Evolutionary conservation across 2,329 filamentous ascomycete genomes (phyloP), one percentile per base, ranked within the genome.

Genomic region (Corinectria fuckeliana): DNA sequence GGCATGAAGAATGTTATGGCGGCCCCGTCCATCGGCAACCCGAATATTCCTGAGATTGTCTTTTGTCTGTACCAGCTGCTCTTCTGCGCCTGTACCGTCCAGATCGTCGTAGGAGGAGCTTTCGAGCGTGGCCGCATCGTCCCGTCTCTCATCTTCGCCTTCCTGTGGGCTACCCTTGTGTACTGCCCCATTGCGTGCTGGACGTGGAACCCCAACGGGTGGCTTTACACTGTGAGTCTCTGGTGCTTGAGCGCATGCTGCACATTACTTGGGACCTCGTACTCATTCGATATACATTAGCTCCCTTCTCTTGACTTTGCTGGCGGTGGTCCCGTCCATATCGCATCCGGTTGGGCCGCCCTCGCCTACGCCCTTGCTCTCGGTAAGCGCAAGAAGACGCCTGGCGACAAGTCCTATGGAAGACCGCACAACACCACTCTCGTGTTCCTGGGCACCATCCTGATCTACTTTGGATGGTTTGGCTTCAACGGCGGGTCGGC

Each of bases 151-250:
- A 77, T 90, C 32, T 91, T 88, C 63, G 78, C 80, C 34, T 85
- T 88, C 72, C 81, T 76, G 67, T 88, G 86, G 86, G 83, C 85
- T 0, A 88, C 86, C 0, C 77, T 88, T 49, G 86, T 88, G 5
- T 88, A 89, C 72, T 88, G 73, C 30, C 60, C 74, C 61, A 82
- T 88, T 54, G 86, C 86, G 0, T 86, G 81, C 75, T 88, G 86
- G 86, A 87, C 85, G 5, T 89, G 86, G 87, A 89, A 89, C 67
- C 69, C 81, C 16, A 84, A 81, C 55, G 86, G 87, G 14, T 89
- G 87, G 86, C 77, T 89, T 1, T 87, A 78, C 74, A 85, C 87
- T 28, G 80, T 88, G 6, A 81, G 82, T 5, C 79, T 81, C 2
- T 3, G 9, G n/a, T n/a, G n/a, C n/a, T n/a, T n/a, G n/a, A n/a